These are phyloP conservation scores for Wickerhamomyces bisporus DNA, from an alignment of 805 yeast species.

Conservation along the genomic window DNA sequence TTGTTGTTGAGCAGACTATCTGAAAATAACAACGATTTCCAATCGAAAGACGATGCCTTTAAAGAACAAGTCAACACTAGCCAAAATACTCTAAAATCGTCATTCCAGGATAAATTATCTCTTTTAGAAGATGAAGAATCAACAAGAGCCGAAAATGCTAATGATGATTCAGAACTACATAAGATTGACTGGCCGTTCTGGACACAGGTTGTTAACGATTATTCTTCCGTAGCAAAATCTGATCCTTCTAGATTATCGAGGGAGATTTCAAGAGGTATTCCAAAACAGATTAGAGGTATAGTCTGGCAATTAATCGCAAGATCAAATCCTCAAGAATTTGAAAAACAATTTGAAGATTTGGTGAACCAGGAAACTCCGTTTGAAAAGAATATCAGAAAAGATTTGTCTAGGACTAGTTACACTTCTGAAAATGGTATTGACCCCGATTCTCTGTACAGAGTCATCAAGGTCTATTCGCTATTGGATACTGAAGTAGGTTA, in stretches of 20 bases:
- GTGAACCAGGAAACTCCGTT: constrained; percentile 56
- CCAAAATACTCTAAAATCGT: constrained; percentile 34
- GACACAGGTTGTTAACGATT: constrained; percentile 77
- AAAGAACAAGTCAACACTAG: constrained; percentile 49
- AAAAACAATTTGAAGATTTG: constrained; percentile 28
- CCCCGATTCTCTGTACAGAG: constrained; percentile 62
- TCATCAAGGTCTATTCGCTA: constrained; percentile 78
- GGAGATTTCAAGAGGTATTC: constrained; percentile 73
- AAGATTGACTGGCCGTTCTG: constrained; percentile 82
- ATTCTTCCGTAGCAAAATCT: constrained; percentile 56
- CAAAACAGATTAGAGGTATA: constrained; percentile 79
- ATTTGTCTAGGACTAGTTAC: constrained; percentile 80
- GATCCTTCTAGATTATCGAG: constrained; percentile 55
- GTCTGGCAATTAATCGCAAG: constrained; percentile 88
- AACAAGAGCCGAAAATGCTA: constrained; percentile 16
- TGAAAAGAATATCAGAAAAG: constrained; percentile 75
- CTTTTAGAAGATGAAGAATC: constrained; percentile 10
- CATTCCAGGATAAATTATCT: constrained; percentile 20
- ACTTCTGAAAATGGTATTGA: constrained; percentile 48
- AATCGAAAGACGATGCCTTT: constrained; percentile 43
- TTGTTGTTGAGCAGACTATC: constrained; percentile 56
- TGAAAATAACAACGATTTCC: constrained; percentile 48
- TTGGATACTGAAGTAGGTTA: constrained; percentile 94
- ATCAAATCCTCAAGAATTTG: constrained; percentile 53
- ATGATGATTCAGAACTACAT: constrained; percentile 28